Evolutionary conservation across 2,329 filamentous ascomycete species (phyloP), one percentile per base, ranked within the genome.

Genomic region (Diaporthe vaccinii): DNA sequence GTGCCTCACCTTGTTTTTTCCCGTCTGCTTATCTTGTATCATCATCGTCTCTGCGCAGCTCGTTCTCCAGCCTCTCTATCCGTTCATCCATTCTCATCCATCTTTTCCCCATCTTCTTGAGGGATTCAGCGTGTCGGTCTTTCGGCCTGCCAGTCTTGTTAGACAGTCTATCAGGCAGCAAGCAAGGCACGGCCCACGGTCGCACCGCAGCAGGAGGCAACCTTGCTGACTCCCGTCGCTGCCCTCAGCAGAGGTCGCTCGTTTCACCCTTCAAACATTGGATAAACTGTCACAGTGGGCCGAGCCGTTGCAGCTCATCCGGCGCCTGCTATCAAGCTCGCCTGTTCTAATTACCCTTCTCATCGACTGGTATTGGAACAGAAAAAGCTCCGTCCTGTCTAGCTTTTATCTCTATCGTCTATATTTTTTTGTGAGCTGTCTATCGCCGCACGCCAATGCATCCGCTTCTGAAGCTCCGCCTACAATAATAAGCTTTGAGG

Each of bases 241-340:
- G 65, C 36, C 34, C 49, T 68, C 65, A 69, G 34, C 46, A 55
- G 15, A 69, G 49, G 65, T 69, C 65, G 65, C 65, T 55, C 46
- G 49, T 69, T 69, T 69, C 49, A 69, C 34, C 65, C 65, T 69
- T 53, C 65, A 69, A 55, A 55, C 65, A 69, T 41, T 69, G 34
- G 34, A 69, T 41, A 55, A 41, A 55, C 65, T 34, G 49, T 69
- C 34, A 55, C 46, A 22, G 49, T 69, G 49, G 65, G 34, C 65
- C 49, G n/a, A 69, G 65, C 65, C 49, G 34, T 39, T 55, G 49
- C 46, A 55, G 34, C 49, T 31, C n/a, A 3, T 39, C 65, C 4
- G 25, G 36, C 4, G 34, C 1, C 7, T 28, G n/a, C 46, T 55
- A 41, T 28, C 49, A 41, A 8, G 28, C 17, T 34, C n/a, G 61